Base-by-base conservation (phyloP, 2,329 filamentous ascomycete species). In the Septoria linicola region DNA sequence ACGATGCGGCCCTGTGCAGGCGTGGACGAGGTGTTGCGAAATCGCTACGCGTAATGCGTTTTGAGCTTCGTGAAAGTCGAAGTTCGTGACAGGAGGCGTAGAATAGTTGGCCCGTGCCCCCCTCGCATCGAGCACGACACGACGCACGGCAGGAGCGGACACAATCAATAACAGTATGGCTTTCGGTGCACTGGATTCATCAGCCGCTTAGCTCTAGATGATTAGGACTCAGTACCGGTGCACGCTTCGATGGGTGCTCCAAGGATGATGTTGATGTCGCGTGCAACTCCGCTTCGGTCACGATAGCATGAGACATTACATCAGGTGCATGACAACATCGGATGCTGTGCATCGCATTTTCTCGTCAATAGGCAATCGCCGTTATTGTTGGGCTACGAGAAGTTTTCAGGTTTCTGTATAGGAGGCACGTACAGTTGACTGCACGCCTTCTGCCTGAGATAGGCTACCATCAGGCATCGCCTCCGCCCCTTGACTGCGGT, bases 1-100 rank as follows among this genome's bases (percentile, higher is more conserved):
- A 54, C 51, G 51, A 54, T 47, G 47, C 51, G 25, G 35, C 37
- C 50, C 43, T 47, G 32, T 30, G 41, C 49, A 35, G 49, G 34
- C 41, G 20, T 17, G 20, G 34, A 17, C 41, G 45, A 41, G 30
- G 32, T 53, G 50, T 53, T 37, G 45, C 34, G 30, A 37, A 39
- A 19, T 19, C 36, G 20, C 36, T 39, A 39, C 36, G 36, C 36
- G 36, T 16, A 14, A 35, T 16, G 32, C 17, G 19, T n/a, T 14
- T 36, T 19, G n/a, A 16, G n/a, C n/a, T 4, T 16, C 17, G 13
- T 36, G 17, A 17, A 21, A 23, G 43, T 47, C 34, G 43, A 47
- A 21, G 34, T 47, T 23, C 43, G 34, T n/a, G 27, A 17, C 10
- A 13, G 16, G 17, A 27, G n/a, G n/a, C n/a, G n/a, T n/a, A n/a